Percentiles rank a stretch among this genome's conserved stretches.
Conservation (phyloP, 2,329 filamentous ascomycete genomes). For the Diaporthe helianthi region DNA sequence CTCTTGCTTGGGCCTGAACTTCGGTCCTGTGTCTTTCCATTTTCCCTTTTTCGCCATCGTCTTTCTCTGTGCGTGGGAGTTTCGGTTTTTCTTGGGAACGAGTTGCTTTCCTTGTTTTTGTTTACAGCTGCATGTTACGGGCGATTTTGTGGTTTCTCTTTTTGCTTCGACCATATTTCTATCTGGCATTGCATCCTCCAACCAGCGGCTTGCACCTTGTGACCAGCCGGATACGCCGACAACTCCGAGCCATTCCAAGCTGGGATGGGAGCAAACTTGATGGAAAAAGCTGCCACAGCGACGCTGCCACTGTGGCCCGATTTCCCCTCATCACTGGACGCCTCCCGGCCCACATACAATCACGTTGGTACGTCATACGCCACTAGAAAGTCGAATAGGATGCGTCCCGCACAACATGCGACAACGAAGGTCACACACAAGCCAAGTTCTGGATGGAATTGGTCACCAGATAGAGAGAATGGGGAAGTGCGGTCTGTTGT, state of each 20-base stretch:
- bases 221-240: background rate
- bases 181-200: conserved; percentile 10
- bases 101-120: conserved; percentile 10
- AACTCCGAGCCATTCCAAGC: background rate
- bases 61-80: conserved; percentile 32
- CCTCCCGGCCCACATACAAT: background rate
- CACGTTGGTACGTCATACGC: background rate
- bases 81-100: conserved; percentile 27
- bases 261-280: background rate
- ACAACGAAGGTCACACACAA: background rate
- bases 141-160: conserved; percentile 13
- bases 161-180: conserved; percentile 18
- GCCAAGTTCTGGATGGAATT: background rate
- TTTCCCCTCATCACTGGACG: background rate
- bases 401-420: background rate
- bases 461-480: background rate
- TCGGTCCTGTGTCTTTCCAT: background rate
- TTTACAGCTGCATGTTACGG: conserved; percentile 30
- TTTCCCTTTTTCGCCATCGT: background rate
- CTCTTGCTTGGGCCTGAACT: background rate
- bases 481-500: conserved; percentile 3
- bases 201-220: conserved; percentile 1
- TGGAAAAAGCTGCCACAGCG: background rate
- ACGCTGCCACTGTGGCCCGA: background rate
- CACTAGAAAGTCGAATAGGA: background rate